Evolutionary conservation across 306 rosid genomes (phyloP).

Genomic region (Begonia masoniana): DNA sequence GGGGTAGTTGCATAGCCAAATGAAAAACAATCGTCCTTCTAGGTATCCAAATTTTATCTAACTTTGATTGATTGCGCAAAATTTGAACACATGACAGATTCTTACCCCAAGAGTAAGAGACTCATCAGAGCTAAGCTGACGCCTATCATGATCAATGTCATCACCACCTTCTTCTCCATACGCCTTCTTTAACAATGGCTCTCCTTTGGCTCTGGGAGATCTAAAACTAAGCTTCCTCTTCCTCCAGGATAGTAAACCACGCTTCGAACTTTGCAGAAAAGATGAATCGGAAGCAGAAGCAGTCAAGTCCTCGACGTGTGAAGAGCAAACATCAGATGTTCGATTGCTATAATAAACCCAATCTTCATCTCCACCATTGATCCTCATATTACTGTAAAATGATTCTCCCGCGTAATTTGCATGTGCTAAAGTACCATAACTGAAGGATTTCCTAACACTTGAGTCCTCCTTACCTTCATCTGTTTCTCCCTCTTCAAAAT

Average conservation of each 20-base stretch:
- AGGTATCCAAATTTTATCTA: too few species aligned
- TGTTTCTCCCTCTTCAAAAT: slow-evolving; percentile 75
- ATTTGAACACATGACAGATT: too few species aligned
- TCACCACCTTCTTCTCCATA: slow-evolving; percentile 99
- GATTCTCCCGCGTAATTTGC: slow-evolving; percentile 82
- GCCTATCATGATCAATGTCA: slow-evolving; percentile 91
- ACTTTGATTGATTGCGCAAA: too few species aligned
- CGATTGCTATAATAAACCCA: slow-evolving; percentile 88
- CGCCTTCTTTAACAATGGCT: slow-evolving; percentile 84
- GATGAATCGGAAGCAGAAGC: slow-evolving; percentile 46
- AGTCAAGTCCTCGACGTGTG: slow-evolving; percentile 40
- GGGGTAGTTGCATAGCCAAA: too few species aligned
- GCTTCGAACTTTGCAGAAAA: slow-evolving; percentile 53
- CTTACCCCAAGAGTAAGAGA: slow-evolving; percentile 62
- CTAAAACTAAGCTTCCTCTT: slow-evolving; percentile 98
- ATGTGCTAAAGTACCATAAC: slow-evolving; percentile 84
- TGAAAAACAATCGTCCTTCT: too few species aligned
- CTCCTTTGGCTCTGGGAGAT: slow-evolving; percentile 93
- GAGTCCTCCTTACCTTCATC: slow-evolving; percentile 76
- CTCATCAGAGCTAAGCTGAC: slow-evolving; percentile 97
- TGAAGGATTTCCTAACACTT: slow-evolving; percentile 81
- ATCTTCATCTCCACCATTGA: slow-evolving; percentile 50
- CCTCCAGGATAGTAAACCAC: slow-evolving; percentile 88
- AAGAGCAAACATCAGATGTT: slow-evolving; percentile 56
- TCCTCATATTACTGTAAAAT: slow-evolving; percentile 40